A percentile compares a stretch with the other conserved stretches of the same genome.
phyloP scores from a whole-genome alignment of 192 early-diverging fungal genomes.

The Backusella sp. region DNA sequence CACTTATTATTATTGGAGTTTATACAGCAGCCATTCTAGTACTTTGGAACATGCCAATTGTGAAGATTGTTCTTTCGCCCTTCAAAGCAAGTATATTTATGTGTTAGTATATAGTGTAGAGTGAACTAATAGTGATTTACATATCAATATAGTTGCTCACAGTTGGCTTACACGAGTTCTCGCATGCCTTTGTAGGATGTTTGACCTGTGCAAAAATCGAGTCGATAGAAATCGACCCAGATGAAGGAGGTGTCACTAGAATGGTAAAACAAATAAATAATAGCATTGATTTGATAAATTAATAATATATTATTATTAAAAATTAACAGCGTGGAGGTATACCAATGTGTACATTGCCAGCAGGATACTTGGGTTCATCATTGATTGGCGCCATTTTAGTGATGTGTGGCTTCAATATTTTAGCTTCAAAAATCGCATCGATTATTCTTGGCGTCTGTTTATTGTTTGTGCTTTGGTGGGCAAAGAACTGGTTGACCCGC shows the following conservation, averaged over 20 bases:
- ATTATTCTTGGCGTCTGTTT: constrained; percentile 84
- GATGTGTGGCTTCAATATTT: constrained; percentile 87
- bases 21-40: constrained; percentile 68
- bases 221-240: constrained; percentile 87
- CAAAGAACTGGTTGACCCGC: constrained; percentile 85
- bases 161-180: constrained; percentile 94
- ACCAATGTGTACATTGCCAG: constrained; percentile 78
- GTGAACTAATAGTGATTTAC: background rate
- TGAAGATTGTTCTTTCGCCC: constrained; percentile 86
- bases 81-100: constrained; percentile 69
- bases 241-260: constrained; percentile 86
- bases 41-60: constrained; percentile 85
- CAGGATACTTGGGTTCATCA: constrained; percentile 89
- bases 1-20: constrained; percentile 55
- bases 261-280: constrained; percentile 47
- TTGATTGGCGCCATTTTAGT: constrained; percentile 91
- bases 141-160: constrained; percentile 63
- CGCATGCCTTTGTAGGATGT: constrained; percentile 84
- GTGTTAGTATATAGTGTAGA: too few species aligned
- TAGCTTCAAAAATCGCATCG: constrained; percentile 84
- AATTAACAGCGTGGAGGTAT: constrained; percentile 65
- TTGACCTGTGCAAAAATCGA: constrained; percentile 89
- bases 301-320: background rate
- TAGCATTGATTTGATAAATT: background rate
- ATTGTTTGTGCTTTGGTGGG: constrained; percentile 83